A percentile compares a stretch with the other conserved stretches of the same genome.
Evolutionary conservation across 495 filamentous ascomycete species (phyloP).

Genomic region (Penicillium parvum): DNA sequence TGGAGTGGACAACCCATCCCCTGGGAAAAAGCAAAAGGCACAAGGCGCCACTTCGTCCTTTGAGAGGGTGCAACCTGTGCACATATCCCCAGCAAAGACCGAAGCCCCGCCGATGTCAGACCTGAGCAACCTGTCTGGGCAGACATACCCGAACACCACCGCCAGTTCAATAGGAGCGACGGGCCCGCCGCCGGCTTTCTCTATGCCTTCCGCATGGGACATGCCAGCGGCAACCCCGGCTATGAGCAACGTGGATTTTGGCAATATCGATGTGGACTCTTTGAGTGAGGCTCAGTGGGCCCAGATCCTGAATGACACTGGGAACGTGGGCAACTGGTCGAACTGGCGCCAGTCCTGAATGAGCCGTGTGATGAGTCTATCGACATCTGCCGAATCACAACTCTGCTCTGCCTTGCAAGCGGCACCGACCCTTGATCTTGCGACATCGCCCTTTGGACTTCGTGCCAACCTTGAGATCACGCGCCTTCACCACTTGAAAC

Average conservation of each 20-base stretch:
- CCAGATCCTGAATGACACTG: constrained; percentile 23
- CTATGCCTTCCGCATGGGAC: constrained; percentile 25
- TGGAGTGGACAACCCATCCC: constrained; percentile 21
- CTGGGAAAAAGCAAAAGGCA: constrained; percentile 19
- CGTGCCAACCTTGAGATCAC: too few relatives aligned
- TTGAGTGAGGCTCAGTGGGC: constrained; percentile 37
- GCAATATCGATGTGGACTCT: constrained; percentile 18
- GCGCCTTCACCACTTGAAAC: too few relatives aligned
- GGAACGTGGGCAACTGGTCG: constrained; percentile 20
- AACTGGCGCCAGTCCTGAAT: constrained; percentile 25
- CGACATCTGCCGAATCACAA: not conserved
- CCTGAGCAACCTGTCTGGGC: constrained; percentile 12
- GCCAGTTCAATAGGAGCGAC: constrained; percentile 6
- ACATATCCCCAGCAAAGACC: constrained; percentile 12
- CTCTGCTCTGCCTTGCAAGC: too few relatives aligned
- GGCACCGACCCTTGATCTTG: too few relatives aligned
- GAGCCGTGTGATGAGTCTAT: not conserved
- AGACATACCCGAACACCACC: constrained; percentile 11
- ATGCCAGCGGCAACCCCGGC: constrained; percentile 14
- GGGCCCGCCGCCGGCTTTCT: constrained; percentile 8
- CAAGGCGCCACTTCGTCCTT: constrained; percentile 12
- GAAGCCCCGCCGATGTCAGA: constrained; percentile 11
- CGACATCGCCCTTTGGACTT: too few relatives aligned
- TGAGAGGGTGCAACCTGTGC: constrained; percentile 13
- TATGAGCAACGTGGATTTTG: constrained; percentile 17